Evolutionary conservation across 192 early-diverging fungal genomes (phyloP).

Genomic region (Coemansia guatemalensis): DNA sequence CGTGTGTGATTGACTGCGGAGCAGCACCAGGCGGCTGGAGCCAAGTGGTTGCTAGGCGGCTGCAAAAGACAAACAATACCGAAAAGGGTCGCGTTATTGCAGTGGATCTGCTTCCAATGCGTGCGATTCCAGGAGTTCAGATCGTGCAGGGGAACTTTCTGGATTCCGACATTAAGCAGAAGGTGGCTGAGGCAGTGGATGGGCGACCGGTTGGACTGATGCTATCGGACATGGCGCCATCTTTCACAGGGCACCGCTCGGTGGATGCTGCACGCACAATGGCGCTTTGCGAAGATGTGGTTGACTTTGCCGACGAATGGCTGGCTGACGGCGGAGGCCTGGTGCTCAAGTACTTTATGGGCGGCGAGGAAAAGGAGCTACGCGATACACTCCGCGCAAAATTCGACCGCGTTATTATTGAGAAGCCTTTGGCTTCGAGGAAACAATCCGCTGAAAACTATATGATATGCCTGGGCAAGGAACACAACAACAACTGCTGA

Average conservation of each 20-base stretch:
- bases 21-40: constrained; percentile 80
- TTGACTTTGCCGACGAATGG: constrained; percentile 61
- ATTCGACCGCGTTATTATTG: constrained; percentile 60
- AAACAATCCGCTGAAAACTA: constrained; percentile 72
- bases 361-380: constrained; percentile 57
- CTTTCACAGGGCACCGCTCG: constrained; percentile 69
- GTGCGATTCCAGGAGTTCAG: constrained; percentile 62
- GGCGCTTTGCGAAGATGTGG: constrained; percentile 66
- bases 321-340: constrained; percentile 26
- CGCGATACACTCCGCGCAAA: constrained; percentile 39
- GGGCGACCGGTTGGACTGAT: constrained; percentile 50
- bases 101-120: constrained; percentile 70
- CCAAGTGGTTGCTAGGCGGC: constrained; percentile 60
- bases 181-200: constrained; percentile 35
- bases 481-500: neutral
- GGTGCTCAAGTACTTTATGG: constrained; percentile 67
- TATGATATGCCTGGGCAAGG: constrained; percentile 61
- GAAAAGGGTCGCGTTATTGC: constrained; percentile 53
- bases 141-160: constrained; percentile 73
- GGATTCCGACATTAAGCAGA: constrained; percentile 31
- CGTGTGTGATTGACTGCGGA: constrained; percentile 63
- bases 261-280: constrained; percentile 66
- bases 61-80: neutral
- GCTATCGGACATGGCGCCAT: constrained; percentile 79
- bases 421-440: constrained; percentile 69